Evolutionary conservation across 2,329 filamentous ascomycete genomes (phyloP), one percentile per base, ranked within the genome.

Genomic region (Curvularia eragrostidis): DNA sequence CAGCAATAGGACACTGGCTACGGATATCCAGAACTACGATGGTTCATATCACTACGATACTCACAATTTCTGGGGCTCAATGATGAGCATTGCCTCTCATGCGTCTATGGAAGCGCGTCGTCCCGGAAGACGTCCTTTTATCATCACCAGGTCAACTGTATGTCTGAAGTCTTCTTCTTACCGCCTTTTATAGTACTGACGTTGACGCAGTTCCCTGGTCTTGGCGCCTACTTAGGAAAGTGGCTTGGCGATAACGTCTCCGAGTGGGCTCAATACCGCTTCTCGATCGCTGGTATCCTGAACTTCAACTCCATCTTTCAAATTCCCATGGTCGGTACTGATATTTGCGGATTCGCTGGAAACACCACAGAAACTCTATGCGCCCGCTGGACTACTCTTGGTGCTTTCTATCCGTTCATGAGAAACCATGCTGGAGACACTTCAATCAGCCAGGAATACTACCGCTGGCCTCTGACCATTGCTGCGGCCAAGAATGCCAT

Each of bases 391-490:
- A 85, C 88, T 1, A 84, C 83, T 26, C 82, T 91, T 0, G 89
- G 88, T n/a, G 89, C 89, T 8, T 91, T 92, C 78, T 82, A 83
- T 28, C 87, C 89, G 0, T 92, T 93, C 79, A 91, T 87, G 80
- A 86, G 90, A 49, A 88, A 91, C 71, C 90, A 93, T 78, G 88
- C 88, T 59, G 80, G 66, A 32, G 76, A 82, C 47, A 73, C 77
- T n/a, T 75, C 73, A 1, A 80, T 84, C n/a, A 71, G 71, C 3
- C 90, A 92, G 70, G 90, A 92, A 70, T 89, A 90, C 71, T 75
- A 72, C 59, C 64, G 64, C 47, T 74, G 70, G 72, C 61, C 63
- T 2, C 57, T 64, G 71, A 89, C 91, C 2, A 81, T 88, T 0
- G 78, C 84, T 19, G 87, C 88, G 0, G 89, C 89, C 0, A 83